Evolutionary conservation across 768 basidiomycete species (phyloP).

Genomic region (Mycena venus): DNA sequence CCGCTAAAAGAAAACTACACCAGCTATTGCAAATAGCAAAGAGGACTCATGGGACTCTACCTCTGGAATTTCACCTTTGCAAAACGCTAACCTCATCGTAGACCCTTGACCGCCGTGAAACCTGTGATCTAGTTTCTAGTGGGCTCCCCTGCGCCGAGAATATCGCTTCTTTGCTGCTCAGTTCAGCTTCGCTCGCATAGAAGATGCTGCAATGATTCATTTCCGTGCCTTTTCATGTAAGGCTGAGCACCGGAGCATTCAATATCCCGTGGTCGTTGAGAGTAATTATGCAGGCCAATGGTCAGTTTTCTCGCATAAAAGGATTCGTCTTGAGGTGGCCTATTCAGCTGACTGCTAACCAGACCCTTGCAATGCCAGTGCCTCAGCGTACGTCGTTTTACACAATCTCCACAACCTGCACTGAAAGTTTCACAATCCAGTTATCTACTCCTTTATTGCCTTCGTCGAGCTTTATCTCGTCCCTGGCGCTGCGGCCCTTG

Average conservation of each 20-base stretch:
- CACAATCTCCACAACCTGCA: neutral
- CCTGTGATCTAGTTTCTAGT: too few relatives aligned
- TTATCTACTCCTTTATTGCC: constrained; percentile 20
- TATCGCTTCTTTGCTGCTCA: too few relatives aligned
- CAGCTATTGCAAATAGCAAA: too few relatives aligned
- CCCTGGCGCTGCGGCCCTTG: constrained; percentile 20
- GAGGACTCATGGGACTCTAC: too few relatives aligned
- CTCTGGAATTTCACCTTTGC: too few relatives aligned
- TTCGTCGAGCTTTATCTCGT: constrained; percentile 26
- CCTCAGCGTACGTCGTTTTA: constrained; percentile 11
- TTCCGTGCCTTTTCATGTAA: neutral
- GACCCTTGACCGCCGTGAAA: too few relatives aligned
- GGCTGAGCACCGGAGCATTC: neutral
- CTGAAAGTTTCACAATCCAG: neutral
- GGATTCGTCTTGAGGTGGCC: neutral
- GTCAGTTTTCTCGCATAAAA: neutral
- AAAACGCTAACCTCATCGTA: too few relatives aligned
- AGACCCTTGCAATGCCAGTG: constrained; percentile 6
- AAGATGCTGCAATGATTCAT: neutral
- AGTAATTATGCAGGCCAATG: neutral
- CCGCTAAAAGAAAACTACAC: too few relatives aligned
- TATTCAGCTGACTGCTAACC: neutral
- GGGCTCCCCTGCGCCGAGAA: too few relatives aligned
- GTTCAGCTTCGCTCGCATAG: neutral
- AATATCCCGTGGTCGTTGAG: neutral